These are phyloP conservation scores for Aspergillus calidoustus DNA, from an alignment of 2,329 filamentous ascomycete species.

Conservation along the genomic window DNA sequence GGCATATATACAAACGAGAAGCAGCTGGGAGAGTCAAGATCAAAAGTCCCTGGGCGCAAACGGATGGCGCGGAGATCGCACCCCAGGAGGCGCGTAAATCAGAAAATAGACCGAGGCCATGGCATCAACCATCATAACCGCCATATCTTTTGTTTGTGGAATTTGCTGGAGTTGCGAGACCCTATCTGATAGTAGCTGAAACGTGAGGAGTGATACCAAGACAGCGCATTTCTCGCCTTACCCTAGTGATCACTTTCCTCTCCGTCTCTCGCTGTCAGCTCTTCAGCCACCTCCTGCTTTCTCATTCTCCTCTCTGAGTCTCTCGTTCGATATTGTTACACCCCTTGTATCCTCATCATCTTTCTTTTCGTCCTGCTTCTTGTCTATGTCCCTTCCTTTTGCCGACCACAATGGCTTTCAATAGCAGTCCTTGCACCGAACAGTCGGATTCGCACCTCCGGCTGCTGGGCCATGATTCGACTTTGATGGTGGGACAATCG, in stretches of 20 bases:
- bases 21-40: background rate
- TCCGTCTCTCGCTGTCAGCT: background rate
- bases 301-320: slow-evolving; percentile 8
- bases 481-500: slow-evolving; percentile 60
- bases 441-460: slow-evolving; percentile 34
- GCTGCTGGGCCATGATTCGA: slow-evolving; percentile 48
- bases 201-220: background rate
- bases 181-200: background rate
- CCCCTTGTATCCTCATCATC: slow-evolving; percentile 8
- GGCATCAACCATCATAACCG: background rate
- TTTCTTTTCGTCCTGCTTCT: slow-evolving; percentile 16
- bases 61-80: background rate
- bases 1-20: background rate
- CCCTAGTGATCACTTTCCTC: slow-evolving; percentile 5
- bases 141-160: background rate
- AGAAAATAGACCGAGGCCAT: background rate
- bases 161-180: background rate
- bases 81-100: background rate
- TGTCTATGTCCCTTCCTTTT: slow-evolving; percentile 8
- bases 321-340: background rate
- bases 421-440: slow-evolving; percentile 25
- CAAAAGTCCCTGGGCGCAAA: background rate
- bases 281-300: slow-evolving; percentile 2
- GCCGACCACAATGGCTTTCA: slow-evolving; percentile 26
- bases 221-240: background rate